These are phyloP conservation scores for Dendrothele bispora DNA, from an alignment of 768 basidiomycete genomes.

Conservation along the genomic window DNA sequence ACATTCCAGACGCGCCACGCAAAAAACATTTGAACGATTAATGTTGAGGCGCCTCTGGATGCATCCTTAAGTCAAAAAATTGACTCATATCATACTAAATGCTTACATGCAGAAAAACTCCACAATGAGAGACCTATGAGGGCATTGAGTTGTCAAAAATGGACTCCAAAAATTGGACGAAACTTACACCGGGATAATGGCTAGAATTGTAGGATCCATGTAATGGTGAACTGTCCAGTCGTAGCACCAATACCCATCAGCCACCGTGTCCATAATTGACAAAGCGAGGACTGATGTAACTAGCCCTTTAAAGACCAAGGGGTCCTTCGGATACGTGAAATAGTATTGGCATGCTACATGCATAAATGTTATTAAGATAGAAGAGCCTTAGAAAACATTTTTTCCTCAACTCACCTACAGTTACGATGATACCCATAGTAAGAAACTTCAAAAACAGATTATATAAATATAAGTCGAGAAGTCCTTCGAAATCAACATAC, in stretches of 20 bases:
- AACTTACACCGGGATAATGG: background rate
- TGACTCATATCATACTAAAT: background rate
- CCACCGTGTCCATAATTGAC: slow-evolving; percentile 3
- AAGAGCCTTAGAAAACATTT: too few relatives aligned
- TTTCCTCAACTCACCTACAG: too few relatives aligned
- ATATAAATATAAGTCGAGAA: too few relatives aligned
- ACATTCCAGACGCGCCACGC: slow-evolving; percentile 7
- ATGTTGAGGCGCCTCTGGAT: slow-evolving; percentile 1
- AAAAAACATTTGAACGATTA: slow-evolving; percentile 4
- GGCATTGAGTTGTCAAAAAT: background rate
- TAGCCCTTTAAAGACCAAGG: slow-evolving; percentile 1
- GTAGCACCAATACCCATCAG: slow-evolving; percentile 2
- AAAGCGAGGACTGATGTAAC: slow-evolving; percentile 1
- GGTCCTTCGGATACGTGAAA: slow-evolving; percentile 6
- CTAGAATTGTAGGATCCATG: too few relatives aligned
- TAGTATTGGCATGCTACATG: slow-evolving; percentile 4
- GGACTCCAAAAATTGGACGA: background rate
- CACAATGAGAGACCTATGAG: background rate
- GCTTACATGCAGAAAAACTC: slow-evolving; percentile 6
- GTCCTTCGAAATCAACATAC: background rate
- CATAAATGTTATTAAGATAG: background rate
- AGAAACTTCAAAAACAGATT: background rate
- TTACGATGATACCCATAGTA: slow-evolving; percentile 6
- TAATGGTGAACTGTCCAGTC: slow-evolving; percentile 1
- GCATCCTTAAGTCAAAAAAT: background rate